These are phyloP conservation scores for Suhomyces kilbournensis DNA, from an alignment of 805 yeast genomes.

Conservation along the genomic window DNA sequence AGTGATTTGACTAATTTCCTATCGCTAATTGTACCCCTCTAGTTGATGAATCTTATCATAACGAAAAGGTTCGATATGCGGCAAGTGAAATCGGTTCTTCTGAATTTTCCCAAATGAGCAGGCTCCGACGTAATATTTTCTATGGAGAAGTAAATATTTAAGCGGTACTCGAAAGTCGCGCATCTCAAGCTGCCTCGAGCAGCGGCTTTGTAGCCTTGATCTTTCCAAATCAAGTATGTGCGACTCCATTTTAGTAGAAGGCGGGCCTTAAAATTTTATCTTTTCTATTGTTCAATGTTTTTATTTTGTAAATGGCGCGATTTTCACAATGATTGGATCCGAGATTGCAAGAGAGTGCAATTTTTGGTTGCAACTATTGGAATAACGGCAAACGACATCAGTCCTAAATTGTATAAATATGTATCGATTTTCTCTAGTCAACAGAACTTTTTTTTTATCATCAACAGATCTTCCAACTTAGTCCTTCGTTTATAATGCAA, in stretches of 20 bases:
- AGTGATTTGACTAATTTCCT: not conserved
- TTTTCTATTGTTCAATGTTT: not conserved
- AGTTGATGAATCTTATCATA: not conserved
- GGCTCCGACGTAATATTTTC: not conserved
- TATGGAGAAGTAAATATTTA: not conserved
- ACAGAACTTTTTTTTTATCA: slow-evolving; percentile 3
- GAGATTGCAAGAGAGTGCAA: not conserved
- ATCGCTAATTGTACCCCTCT: not conserved
- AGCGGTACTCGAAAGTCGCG: not conserved
- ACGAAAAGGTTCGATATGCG: not conserved
- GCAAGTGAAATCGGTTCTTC: not conserved
- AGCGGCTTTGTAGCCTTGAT: not conserved
- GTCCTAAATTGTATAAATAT: not conserved
- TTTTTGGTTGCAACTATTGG: not conserved
- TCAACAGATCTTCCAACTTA: slow-evolving; percentile 8
- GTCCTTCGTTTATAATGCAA: slow-evolving; percentile 31
- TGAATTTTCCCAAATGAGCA: not conserved
- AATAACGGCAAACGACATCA: not conserved
- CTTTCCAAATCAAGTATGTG: not conserved
- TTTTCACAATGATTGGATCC: not conserved
- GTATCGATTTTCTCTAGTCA: not conserved
- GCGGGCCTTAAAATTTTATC: not conserved
- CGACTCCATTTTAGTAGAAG: not conserved
- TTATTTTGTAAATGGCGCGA: not conserved
- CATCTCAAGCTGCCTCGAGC: not conserved